Evolutionary conservation across 495 filamentous ascomycete species (phyloP), one percentile per base, ranked within the genome.

Genomic region (Geopyxis carbonaria): DNA sequence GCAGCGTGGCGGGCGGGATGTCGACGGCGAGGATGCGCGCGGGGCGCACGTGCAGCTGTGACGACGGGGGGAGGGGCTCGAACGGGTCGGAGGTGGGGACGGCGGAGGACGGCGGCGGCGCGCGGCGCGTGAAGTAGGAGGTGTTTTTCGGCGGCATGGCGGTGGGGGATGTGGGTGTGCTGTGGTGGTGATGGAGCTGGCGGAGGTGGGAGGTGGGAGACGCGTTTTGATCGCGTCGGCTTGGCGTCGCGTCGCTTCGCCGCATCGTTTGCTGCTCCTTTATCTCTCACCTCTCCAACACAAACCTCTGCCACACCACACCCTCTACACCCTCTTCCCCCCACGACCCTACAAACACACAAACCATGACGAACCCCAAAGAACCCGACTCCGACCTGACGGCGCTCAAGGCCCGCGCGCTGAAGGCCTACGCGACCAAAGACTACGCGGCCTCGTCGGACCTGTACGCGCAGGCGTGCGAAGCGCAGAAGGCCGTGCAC

Each of bases 401-500:
- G 5, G 29, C 50, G 11, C 61, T 80, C 25, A 68, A 65, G 35
- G 63, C 66, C 30, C 61, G 67, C 42, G 78, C 77, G 18, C 65
- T 69, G 20, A 68, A 72, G 11, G 72, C 78, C 47, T 93, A 89
- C 58, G 74, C 76, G 9, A 73, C 78, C 45, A 93, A 87, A 63
- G 76, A 93, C 50, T 87, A 84, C 55, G 72, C 74, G 43, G 69
- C 73, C 29, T 81, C 89, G 19, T 71, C 83, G 15, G 89, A 95
- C 55, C 61, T 80, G 30, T 99, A 84, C 59, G 80, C 82, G 5
- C 72, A 80, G 42, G 89, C 89, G 13, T 78, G 80, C 28, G 84
- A 89, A 56, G 64, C 94, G 43, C 89, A 99, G 56, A 82, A 81
- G 35, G 72, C 80, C 57, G 65, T 93, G 55, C 83, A 94, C 61